Evolutionary conservation across 768 basidiomycete genomes (phyloP), one percentile per base, ranked within the genome.

Genomic region (Collybia sp.): DNA sequence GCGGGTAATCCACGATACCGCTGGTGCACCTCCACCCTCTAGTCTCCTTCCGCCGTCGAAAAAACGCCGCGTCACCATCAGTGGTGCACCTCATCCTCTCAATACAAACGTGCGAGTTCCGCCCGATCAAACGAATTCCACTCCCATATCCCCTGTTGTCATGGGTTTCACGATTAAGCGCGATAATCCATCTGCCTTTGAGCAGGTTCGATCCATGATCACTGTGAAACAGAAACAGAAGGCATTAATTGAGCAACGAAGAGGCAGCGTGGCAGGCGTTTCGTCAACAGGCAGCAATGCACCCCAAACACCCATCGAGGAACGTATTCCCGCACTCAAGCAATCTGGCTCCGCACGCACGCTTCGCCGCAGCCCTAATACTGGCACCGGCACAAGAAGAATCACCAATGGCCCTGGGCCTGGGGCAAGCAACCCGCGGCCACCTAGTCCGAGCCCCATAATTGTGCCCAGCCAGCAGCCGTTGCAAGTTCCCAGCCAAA

Each of bases 11-110:
- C 44, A 33, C 31, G 61, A 66, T 52, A 52, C 56, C 20, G 37
- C 51, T 17, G 51, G 56, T 46, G 61, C 68, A 9, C 74, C 71
- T 12, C 59, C 73, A 20, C 69, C 73, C 0, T 72, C 77, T 39
- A 61, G 57, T 47, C 51, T 66, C 74, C 77, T 3, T 66, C 71
- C 17, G n/a, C 72, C 75, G 5, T 62, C 69, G 19, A 85, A 85
- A 75, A 82, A 75, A 51, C 80, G 87, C 52, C 80, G 87, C 37
- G 79, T 85, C 49, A 88, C 86, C 35, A 71, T 85, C 62, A 80
- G 77, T 58, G 82, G 84, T 48, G 65, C 76, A 1, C 75, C 77
- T 20, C 72, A 74, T 50, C 67, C 73, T 34, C 70, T 79, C 54
- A 76, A 80, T 58, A 78, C 81, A 30, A 71, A 80, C 53, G 70